These are phyloP conservation scores for Xerocomus tenax DNA, from an alignment of 1,284 basidiomycete species.

Conservation along the genomic window DNA sequence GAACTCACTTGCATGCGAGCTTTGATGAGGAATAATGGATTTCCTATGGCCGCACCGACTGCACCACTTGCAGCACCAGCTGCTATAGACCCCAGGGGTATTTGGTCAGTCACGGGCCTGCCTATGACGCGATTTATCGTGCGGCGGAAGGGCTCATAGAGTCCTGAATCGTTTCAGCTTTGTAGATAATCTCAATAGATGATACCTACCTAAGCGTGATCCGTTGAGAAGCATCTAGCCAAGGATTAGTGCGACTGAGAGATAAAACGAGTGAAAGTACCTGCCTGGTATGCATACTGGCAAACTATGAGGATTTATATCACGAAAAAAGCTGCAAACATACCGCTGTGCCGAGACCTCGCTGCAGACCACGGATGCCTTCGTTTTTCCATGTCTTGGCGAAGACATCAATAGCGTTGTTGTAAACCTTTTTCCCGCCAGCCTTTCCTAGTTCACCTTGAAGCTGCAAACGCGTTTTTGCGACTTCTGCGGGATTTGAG, in stretches of 20 bases:
- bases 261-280: slow-evolving; percentile 14
- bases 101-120: slow-evolving; percentile 52
- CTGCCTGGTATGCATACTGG: slow-evolving; percentile 85
- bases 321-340: slow-evolving; percentile 32
- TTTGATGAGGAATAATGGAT: slow-evolving; percentile 93
- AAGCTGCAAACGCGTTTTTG: slow-evolving; percentile 89
- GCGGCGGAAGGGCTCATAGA: slow-evolving; percentile 89
- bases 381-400: slow-evolving; percentile 87
- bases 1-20: slow-evolving; percentile 88
- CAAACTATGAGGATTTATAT: slow-evolving; percentile 16
- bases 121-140: slow-evolving; percentile 66
- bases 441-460: slow-evolving; percentile 85
- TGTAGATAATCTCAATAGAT: neutral
- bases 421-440: slow-evolving; percentile 75
- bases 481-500: slow-evolving; percentile 83
- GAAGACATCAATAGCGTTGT: slow-evolving; percentile 79
- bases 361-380: slow-evolving; percentile 82
- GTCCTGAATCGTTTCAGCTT: slow-evolving; percentile 46
- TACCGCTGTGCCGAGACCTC: slow-evolving; percentile 85
- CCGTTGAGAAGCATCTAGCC: slow-evolving; percentile 84
- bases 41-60: slow-evolving; percentile 85
- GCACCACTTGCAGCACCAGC: slow-evolving; percentile 87
- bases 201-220: slow-evolving; percentile 69
- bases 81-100: slow-evolving; percentile 65
- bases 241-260: slow-evolving; percentile 7